Evolutionary conservation across 495 filamentous ascomycete genomes (phyloP), one percentile per base, ranked within the genome.

Genomic region (Chaetomidium leptoderma): DNA sequence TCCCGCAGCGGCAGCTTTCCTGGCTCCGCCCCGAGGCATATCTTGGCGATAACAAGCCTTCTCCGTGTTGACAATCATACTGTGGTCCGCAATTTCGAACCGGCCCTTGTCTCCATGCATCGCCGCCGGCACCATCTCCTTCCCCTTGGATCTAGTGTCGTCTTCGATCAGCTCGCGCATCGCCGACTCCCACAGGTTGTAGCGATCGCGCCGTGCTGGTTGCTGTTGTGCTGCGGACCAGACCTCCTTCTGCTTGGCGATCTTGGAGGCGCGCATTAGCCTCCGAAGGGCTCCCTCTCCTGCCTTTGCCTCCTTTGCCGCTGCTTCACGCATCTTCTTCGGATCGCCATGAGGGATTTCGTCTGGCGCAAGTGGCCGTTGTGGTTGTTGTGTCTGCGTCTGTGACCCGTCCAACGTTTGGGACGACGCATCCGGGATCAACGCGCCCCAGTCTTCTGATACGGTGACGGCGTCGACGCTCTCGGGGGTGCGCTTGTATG

Each of bases 111-210:
- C 60, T 8, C 68, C 64, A n/a, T 65, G 64, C 58, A 64, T 55
- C 21, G 83, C 85, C 33, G 84, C 87, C 51, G 84, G 84, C 66
- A 84, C 83, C 73, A 85, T 78, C 63, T 86, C 88, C 53, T 78
- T 86, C 11, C 76, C 85, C 65, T 83, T 86, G 70, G 84, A 84
- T 63, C 83, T 86, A 21, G 51, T 64, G 8, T 65, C 62, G 10
- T 68, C 64, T 30, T 73, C 70, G 3, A 79, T 66, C 10, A 76
- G 37, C 14, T 68, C 66, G 10, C 67, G 62, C 75, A 79, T 76
- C 4, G 73, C 67, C 0, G 55, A 43, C 61, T 79, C 76, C 76
- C 76, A 79, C 0, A 71, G 55, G 2, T 65, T 48, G 46, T 77
- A 71, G 29, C 76, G 67, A 14, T 73, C 58, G 14, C 71, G 67